A percentile compares a stretch with the other conserved stretches of the same genome.
Evolutionary conservation across 129 eudicot genomes (phyloP).

Genomic region (Centaurea solstitialis): DNA sequence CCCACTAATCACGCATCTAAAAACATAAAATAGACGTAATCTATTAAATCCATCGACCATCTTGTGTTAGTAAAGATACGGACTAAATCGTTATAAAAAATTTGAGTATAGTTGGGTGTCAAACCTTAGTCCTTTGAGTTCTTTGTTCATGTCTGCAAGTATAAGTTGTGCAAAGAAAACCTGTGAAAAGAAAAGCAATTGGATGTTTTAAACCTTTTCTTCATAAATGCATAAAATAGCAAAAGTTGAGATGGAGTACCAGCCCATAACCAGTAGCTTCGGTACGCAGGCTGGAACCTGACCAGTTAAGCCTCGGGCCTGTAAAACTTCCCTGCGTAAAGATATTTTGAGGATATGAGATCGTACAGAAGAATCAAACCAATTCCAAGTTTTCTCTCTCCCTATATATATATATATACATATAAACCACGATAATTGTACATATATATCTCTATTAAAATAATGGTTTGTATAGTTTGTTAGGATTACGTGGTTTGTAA

Average conservation of each 20-base stretch:
- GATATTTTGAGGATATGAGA: not conserved
- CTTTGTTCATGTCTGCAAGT: constrained; percentile 94
- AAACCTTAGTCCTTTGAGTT: constrained; percentile 94
- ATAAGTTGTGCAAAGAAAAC: constrained; percentile 95
- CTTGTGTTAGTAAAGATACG: not conserved
- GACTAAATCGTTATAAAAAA: not conserved
- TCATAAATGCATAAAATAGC: not conserved
- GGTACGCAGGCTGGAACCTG: constrained; percentile 91
- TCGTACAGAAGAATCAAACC: not conserved
- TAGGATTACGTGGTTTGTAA: too few species aligned
- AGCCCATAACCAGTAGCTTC: constrained; percentile 99
- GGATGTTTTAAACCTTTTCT: constrained; percentile 6
- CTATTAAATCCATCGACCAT: not conserved
- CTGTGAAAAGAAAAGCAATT: constrained; percentile 50
- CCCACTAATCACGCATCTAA: constrained; percentile 95
- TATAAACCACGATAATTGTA: too few species aligned
- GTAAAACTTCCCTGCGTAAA: constrained; percentile 90
- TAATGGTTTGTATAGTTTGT: too few species aligned
- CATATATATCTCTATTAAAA: too few species aligned
- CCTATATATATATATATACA: not conserved
- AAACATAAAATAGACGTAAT: constrained; percentile 18
- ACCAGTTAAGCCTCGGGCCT: constrained; percentile 93
- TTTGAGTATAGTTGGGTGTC: constrained; percentile 12
- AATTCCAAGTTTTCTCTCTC: not conserved
- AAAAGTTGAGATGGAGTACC: constrained; percentile 36